A percentile compares a stretch with the other conserved stretches of the same genome.
phyloP scores from a whole-genome alignment of 805 yeast genomes.

The Hanseniaspora taiwanica region DNA sequence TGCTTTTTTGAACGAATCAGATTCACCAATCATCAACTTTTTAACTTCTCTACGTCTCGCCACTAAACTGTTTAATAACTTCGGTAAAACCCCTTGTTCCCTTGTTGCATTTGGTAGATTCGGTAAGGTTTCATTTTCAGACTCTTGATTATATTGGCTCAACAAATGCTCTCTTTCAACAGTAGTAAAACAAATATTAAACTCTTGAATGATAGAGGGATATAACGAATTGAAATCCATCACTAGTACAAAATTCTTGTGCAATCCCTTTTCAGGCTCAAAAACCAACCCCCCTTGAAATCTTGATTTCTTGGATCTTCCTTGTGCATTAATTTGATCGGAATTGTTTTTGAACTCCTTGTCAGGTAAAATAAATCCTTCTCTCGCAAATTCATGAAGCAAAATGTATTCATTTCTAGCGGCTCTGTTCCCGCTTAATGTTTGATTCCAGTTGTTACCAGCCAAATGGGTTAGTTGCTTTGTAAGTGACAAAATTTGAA shows the following conservation, averaged over 20 bases:
- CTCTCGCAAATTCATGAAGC: slow-evolving; percentile 76
- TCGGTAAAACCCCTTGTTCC: slow-evolving; percentile 74
- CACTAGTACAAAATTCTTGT: slow-evolving; percentile 75
- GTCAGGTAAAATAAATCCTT: slow-evolving; percentile 80
- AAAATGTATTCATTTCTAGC: slow-evolving; percentile 91
- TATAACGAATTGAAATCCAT: slow-evolving; percentile 98
- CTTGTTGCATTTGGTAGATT: slow-evolving; percentile 45
- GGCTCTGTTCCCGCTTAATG: slow-evolving; percentile 88
- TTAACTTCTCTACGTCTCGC: slow-evolving; percentile 89
- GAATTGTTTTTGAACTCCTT: slow-evolving; percentile 35
- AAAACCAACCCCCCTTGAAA: slow-evolving; percentile 90
- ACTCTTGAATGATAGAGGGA: slow-evolving; percentile 95
- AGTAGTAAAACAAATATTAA: slow-evolving; percentile 92
- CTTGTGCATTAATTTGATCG: slow-evolving; percentile 27
- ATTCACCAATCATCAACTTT: slow-evolving; percentile 63
- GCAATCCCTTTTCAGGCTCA: slow-evolving; percentile 92
- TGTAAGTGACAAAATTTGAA: slow-evolving; percentile 78
- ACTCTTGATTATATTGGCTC: slow-evolving; percentile 22
- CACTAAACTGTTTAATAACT: slow-evolving; percentile 70
- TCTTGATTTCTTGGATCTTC: slow-evolving; percentile 50
- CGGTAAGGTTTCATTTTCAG: slow-evolving; percentile 45
- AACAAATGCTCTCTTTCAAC: slow-evolving; percentile 46
- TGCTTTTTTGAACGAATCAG: slow-evolving; percentile 48
- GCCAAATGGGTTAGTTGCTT: slow-evolving; percentile 87
- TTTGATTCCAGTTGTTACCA: slow-evolving; percentile 95